These are phyloP conservation scores for Flaveria floridana DNA, from an alignment of 140 eudicot species.

Conservation along the genomic window DNA sequence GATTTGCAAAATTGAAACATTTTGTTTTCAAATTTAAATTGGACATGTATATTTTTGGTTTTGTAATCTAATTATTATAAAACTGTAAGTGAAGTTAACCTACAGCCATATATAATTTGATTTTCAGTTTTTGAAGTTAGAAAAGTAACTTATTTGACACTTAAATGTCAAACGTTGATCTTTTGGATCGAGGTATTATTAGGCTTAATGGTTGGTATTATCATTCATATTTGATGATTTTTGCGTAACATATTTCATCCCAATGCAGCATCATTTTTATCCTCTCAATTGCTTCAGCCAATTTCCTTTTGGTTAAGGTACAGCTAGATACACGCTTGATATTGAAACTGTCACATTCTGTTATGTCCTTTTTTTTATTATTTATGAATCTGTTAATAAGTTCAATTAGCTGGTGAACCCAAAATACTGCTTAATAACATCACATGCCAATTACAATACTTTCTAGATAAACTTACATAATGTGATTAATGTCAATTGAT, in stretches of 20 bases:
- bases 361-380: background rate
- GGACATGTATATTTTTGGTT: background rate
- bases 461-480: conserved; percentile 1
- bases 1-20: background rate
- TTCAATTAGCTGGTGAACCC: conserved; percentile 1
- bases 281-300: conserved; percentile 67
- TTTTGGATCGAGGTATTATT: background rate
- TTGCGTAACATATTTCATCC: conserved; percentile 31
- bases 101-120: background rate
- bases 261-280: conserved; percentile 64
- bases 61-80: background rate
- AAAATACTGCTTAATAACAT: background rate
- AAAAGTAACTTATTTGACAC: conserved; percentile 7
- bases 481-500: conserved; percentile 1
- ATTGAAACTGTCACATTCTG: background rate
- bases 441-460: background rate
- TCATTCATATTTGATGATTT: conserved; percentile 16
- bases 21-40: background rate
- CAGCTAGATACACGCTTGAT: conserved; percentile 3
- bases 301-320: conserved; percentile 87
- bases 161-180: background rate
- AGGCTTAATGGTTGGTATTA: conserved; percentile 18
- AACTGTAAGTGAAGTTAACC: background rate
- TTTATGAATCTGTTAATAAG: background rate
- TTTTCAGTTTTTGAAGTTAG: background rate